Base-by-base conservation (phyloP, 1,139 yeast genomes). In the Blastobotrys ciferrii region DNA sequence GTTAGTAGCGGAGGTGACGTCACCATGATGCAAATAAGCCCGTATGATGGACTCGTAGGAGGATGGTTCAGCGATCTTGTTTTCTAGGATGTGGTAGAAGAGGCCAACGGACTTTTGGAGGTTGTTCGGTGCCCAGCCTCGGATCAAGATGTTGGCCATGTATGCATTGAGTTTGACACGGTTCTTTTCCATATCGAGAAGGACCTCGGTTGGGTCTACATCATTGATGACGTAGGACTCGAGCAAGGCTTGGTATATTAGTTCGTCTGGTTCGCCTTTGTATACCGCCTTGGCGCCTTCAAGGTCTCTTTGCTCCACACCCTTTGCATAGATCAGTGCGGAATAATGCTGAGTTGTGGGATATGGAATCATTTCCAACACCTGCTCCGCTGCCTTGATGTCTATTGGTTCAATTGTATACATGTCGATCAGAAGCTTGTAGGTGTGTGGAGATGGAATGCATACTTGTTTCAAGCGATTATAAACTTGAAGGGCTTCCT, bases 381-480 rank as follows among this genome's bases (percentile, higher is more conserved):
- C 73, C 2, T 52, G 48, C 47, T 70, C 73, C 2, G 75, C 76
- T 3, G 64, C 58, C 4, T 54, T 60, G 28, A 71, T 50, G 48
- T 69, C 66, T 25, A 61, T 51, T 5, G 71, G 68, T 45, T 61
- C 62, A 20, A 70, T 56, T 5, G 63, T 58, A 57, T 67, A 67
- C 32, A 70, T 63, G 32, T 69, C 74, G 53, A 73, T 71, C 40
- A 71, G 51, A 18, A 73, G 63, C 52, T 66, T 67, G 58, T 70
- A 73, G 2, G 75, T 69, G 50, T 63, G 69, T 1, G 71, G 56
- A 1, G 73, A 64, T 9, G 71, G 72, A 5, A 54, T 52, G 4
- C 71, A 50, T 2, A 63, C 63, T 4, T 55, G 52, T 11, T 54
- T 43, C 49, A 72, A 58, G 49, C 62, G 58, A 9, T 58, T 52